A percentile compares a stretch with the other conserved stretches of the same genome.
Evolutionary conservation across 495 filamentous ascomycete species (phyloP).

Genomic region (Talaromyces adpressus): DNA sequence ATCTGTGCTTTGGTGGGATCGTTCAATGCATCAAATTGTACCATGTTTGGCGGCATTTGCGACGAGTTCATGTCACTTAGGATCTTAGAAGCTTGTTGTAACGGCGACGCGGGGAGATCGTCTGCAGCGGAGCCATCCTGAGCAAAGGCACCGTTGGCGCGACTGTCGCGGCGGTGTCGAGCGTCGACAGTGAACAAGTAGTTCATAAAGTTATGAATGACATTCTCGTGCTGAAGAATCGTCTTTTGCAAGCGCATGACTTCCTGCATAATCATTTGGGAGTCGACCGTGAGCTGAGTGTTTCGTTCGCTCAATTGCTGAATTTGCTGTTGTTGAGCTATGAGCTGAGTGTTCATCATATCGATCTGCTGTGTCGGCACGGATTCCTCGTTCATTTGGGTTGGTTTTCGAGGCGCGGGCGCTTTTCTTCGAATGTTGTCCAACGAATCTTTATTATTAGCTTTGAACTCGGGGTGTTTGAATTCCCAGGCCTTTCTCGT

Average conservation of each 20-base stretch:
- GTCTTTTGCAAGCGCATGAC: slow-evolving; percentile 83
- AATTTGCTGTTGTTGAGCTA: slow-evolving; percentile 87
- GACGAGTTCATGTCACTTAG: slow-evolving; percentile 60
- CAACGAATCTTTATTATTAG: slow-evolving; percentile 90
- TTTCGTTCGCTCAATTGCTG: slow-evolving; percentile 79
- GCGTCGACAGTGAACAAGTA: slow-evolving; percentile 61
- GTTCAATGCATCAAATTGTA: slow-evolving; percentile 69
- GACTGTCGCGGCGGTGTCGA: slow-evolving; percentile 56
- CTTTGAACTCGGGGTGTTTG: slow-evolving; percentile 93
- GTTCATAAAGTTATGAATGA: slow-evolving; percentile 68
- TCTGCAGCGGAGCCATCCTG: slow-evolving; percentile 38
- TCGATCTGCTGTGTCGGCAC: slow-evolving; percentile 85
- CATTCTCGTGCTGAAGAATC: slow-evolving; percentile 73
- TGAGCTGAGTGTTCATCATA: slow-evolving; percentile 76
- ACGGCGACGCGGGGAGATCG: slow-evolving; percentile 71
- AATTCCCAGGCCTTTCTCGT: slow-evolving; percentile 83
- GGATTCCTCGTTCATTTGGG: slow-evolving; percentile 58
- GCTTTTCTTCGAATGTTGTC: slow-evolving; percentile 97
- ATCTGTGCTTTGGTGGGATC: slow-evolving; percentile 55
- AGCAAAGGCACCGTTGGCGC: slow-evolving; percentile 41
- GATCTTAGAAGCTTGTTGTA: slow-evolving; percentile 86
- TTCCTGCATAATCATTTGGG: slow-evolving; percentile 82
- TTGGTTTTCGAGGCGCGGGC: slow-evolving; percentile 78
- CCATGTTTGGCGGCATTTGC: slow-evolving; percentile 67
- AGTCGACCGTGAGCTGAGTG: slow-evolving; percentile 75